These are phyloP conservation scores for Wickerhamomyces chambardii DNA, from an alignment of 805 yeast species.

Conservation along the genomic window DNA sequence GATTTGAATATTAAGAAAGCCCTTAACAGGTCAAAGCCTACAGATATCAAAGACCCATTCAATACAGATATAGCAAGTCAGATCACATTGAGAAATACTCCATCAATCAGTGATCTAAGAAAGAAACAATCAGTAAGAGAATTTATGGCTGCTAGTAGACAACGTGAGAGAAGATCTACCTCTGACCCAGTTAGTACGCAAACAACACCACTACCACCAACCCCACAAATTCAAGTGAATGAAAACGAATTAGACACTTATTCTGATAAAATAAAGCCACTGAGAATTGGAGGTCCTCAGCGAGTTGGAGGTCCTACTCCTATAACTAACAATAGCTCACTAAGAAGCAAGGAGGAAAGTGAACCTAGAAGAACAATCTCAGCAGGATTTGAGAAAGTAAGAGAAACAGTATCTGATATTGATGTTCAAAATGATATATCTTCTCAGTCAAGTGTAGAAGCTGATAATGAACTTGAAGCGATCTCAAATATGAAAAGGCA, in stretches of 20 bases:
- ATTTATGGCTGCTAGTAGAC: conserved; percentile 31
- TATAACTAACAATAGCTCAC: conserved; percentile 10
- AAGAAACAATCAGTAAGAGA: conserved; percentile 40
- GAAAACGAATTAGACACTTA: neutral
- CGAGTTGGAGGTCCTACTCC: conserved; percentile 13
- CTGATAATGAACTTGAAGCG: neutral
- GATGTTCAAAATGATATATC: too few relatives aligned
- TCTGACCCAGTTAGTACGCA: conserved; percentile 19
- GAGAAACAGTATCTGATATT: too few relatives aligned
- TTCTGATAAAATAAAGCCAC: conserved; percentile 14
- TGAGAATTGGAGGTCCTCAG: conserved; percentile 14
- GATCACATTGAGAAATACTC: neutral
- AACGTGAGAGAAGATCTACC: conserved; percentile 29
- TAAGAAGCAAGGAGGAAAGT: conserved; percentile 2
- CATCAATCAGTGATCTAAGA: conserved; percentile 4
- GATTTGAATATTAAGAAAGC: conserved; percentile 40
- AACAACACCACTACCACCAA: conserved; percentile 4
- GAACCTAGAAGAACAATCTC: neutral
- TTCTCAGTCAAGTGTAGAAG: neutral
- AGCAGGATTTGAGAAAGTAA: too few relatives aligned
- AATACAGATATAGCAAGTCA: conserved; percentile 5
- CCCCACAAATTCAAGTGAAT: neutral
- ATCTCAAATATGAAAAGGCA: conserved; percentile 3
- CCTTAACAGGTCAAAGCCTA: conserved; percentile 50
- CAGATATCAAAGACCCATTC: conserved; percentile 15